Conservation (phyloP, 129 eudicot species). For the Ambrosia trifida region DNA sequence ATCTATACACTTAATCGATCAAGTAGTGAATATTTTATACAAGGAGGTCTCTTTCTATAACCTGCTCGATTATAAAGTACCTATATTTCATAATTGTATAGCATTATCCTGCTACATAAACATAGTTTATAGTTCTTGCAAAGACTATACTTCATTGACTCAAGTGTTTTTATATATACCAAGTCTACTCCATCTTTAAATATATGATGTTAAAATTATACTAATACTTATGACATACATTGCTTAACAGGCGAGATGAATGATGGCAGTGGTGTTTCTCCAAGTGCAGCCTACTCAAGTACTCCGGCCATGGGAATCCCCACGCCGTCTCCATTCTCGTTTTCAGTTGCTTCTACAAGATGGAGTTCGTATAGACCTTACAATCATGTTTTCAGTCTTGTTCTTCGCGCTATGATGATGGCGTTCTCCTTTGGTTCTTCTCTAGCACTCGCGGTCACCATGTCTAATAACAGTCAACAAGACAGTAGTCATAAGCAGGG, state of each 20-base stretch:
- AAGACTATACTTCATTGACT: slow-evolving; percentile 37
- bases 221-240: background rate
- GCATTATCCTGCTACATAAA: background rate
- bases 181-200: slow-evolving; percentile 6
- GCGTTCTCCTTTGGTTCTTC: slow-evolving; percentile 56
- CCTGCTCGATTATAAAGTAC: slow-evolving; percentile 11
- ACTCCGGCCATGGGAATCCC: slow-evolving; percentile 41
- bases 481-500: slow-evolving; percentile 3
- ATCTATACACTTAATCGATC: background rate
- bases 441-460: slow-evolving; percentile 42
- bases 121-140: slow-evolving; percentile 28
- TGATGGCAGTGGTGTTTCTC: slow-evolving; percentile 36
- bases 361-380: slow-evolving; percentile 54
- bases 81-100: background rate
- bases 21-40: slow-evolving; percentile 18
- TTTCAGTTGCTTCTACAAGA: slow-evolving; percentile 57
- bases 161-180: background rate
- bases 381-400: slow-evolving; percentile 30
- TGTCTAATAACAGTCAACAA: slow-evolving; percentile 30
- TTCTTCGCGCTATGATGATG: slow-evolving; percentile 44
- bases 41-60: slow-evolving; percentile 18
- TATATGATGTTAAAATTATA: slow-evolving; percentile 1
- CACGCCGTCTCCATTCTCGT: slow-evolving; percentile 61
- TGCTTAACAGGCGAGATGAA: slow-evolving; percentile 8
- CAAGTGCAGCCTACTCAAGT: slow-evolving; percentile 25